These are phyloP conservation scores for Acanthamoeba sp. DNA, from an alignment of 208 protist species.

Conservation along the genomic window DNA sequence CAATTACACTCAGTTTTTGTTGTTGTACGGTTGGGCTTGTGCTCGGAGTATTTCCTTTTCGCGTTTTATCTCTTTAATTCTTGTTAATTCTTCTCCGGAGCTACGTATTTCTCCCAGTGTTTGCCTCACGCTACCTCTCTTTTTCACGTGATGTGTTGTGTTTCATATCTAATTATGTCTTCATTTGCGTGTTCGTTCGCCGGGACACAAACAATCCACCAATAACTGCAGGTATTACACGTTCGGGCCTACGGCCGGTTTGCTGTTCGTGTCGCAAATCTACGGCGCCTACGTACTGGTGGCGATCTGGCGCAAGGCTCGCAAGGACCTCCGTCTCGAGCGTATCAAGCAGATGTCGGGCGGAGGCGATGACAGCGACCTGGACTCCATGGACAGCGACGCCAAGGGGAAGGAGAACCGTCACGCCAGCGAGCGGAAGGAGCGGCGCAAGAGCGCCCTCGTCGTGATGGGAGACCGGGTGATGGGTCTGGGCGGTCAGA, in stretches of 20 bases:
- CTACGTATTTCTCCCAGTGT: too few relatives aligned
- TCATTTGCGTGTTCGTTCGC: not conserved
- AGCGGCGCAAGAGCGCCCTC: not conserved
- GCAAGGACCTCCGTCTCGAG: not conserved
- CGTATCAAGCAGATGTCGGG: slow-evolving; percentile 1
- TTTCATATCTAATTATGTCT: too few relatives aligned
- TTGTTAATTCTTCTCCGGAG: not conserved
- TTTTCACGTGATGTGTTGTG: not conserved
- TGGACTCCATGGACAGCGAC: not conserved
- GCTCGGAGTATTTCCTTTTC: not conserved
- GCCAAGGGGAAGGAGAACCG: not conserved
- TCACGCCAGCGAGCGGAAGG: not conserved
- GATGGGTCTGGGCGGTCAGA: not conserved
- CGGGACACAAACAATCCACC: too few relatives aligned
- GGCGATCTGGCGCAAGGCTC: slow-evolving; percentile 14
- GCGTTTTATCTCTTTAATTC: slow-evolving; percentile 1
- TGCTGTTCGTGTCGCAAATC: slow-evolving; percentile 37
- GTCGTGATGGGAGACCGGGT: not conserved
- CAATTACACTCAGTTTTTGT: too few relatives aligned
- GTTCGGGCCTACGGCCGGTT: not conserved
- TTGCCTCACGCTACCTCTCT: too few relatives aligned
- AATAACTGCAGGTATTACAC: slow-evolving; percentile 40
- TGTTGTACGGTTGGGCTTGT: not conserved
- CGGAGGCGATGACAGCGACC: not conserved
- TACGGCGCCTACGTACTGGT: slow-evolving; percentile 45